These are phyloP conservation scores for Chlorella sp. DNA, from an alignment of 139 green algal species.

Conservation along the genomic window DNA sequence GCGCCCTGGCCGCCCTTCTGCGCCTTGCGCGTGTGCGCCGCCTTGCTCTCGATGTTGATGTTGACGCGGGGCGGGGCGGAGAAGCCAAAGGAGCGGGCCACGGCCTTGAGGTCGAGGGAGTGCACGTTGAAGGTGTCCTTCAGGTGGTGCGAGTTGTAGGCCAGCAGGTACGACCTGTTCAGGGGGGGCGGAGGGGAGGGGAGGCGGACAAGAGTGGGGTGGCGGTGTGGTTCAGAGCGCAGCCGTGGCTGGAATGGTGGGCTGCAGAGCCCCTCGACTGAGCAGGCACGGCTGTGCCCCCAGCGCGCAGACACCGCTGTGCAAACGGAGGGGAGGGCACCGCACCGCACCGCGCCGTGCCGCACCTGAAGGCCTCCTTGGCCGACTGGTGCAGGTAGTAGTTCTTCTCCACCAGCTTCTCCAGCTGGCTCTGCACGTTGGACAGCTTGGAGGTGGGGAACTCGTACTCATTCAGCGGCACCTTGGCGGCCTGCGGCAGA, in stretches of 20 bases:
- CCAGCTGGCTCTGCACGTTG: conserved; percentile 97
- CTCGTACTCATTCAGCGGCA: conserved; percentile 97
- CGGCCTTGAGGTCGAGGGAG: conserved; percentile 85
- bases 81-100: conserved; percentile 96
- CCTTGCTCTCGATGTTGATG: conserved; percentile 89
- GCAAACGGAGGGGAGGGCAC: too few relatives aligned
- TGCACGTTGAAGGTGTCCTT: conserved; percentile 99
- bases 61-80: conserved; percentile 86
- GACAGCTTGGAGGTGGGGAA: conserved; percentile 95
- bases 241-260: too few relatives aligned
- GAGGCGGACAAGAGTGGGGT: not conserved
- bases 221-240: not conserved
- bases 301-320: too few relatives aligned
- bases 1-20: conserved; percentile 27
- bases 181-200: conserved; percentile 31
- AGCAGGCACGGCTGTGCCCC: not conserved
- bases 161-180: conserved; percentile 87
- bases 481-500: conserved; percentile 10
- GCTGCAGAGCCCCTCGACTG: not conserved
- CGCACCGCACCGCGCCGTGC: not conserved
- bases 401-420: conserved; percentile 98
- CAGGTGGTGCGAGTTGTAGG: conserved; percentile 96
- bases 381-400: conserved; percentile 97
- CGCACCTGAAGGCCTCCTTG: conserved; percentile 71
- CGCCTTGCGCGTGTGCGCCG: conserved; percentile 73